These are phyloP conservation scores for Penicillium waksmanii DNA, from an alignment of 495 filamentous ascomycete species.

Conservation along the genomic window DNA sequence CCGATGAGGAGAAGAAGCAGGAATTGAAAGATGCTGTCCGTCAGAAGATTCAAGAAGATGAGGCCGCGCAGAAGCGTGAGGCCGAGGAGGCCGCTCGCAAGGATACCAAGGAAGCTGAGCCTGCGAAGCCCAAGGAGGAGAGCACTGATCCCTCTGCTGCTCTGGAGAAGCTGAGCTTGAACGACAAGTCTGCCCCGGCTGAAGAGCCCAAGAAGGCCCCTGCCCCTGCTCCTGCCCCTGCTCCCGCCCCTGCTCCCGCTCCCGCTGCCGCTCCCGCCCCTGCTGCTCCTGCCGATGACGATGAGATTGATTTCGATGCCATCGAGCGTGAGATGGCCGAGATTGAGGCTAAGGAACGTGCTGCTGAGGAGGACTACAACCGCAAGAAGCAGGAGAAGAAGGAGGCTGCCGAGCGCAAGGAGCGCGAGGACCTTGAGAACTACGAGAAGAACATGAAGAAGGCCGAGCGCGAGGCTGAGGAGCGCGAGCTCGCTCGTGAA, in stretches of 20 bases:
- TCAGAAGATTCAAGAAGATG: slow-evolving; percentile 60
- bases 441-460: slow-evolving; percentile 60
- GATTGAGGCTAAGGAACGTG: slow-evolving; percentile 62
- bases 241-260: slow-evolving; percentile 11
- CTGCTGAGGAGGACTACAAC: slow-evolving; percentile 61
- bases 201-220: slow-evolving; percentile 39
- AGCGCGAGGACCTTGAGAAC: slow-evolving; percentile 51
- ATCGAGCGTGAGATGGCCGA: slow-evolving; percentile 57
- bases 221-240: slow-evolving; percentile 16
- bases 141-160: slow-evolving; percentile 42
- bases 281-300: slow-evolving; percentile 45
- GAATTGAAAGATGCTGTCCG: slow-evolving; percentile 71
- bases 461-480: slow-evolving; percentile 61
- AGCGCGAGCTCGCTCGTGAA: slow-evolving; percentile 55
- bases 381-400: slow-evolving; percentile 64
- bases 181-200: slow-evolving; percentile 39
- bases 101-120: slow-evolving; percentile 22
- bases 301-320: slow-evolving; percentile 56
- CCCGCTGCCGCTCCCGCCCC: slow-evolving; percentile 30
- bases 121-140: slow-evolving; percentile 40
- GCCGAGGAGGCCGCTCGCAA: slow-evolving; percentile 52
- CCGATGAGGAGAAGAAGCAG: slow-evolving; percentile 70
- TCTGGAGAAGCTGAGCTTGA: slow-evolving; percentile 39
- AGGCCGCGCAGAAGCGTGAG: slow-evolving; percentile 55
- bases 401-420: slow-evolving; percentile 64